phyloP scores from a whole-genome alignment of 2,329 filamentous ascomycete genomes.

The Diaporthe vaccinii region DNA sequence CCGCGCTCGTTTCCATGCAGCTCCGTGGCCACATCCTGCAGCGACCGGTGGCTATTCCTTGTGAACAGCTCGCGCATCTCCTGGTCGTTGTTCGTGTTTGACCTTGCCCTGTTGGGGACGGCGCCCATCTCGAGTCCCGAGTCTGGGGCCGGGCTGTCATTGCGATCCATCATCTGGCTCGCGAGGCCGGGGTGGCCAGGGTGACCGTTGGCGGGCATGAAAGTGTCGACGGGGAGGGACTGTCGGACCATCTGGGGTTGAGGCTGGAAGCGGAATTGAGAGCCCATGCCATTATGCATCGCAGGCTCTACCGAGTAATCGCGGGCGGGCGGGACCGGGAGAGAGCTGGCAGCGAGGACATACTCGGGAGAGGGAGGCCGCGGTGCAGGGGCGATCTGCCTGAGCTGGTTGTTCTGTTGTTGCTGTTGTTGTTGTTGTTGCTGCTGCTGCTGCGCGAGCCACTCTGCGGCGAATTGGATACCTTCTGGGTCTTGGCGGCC shows the following conservation, averaged over 20 bases:
- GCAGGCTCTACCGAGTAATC: constrained; percentile 64
- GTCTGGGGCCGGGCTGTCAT: constrained; percentile 70
- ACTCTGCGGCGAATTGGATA: constrained; percentile 60
- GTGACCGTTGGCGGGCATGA: constrained; percentile 48
- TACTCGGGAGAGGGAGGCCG: constrained; percentile 69
- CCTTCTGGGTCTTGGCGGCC: constrained; percentile 59
- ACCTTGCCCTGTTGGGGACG: constrained; percentile 71
- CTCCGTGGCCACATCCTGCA: constrained; percentile 81
- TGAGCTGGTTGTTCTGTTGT: constrained; percentile 54
- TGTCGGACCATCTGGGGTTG: constrained; percentile 58
- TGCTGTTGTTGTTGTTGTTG: constrained; percentile 44
- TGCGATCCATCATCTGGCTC: constrained; percentile 71
- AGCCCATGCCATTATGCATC: constrained; percentile 60
- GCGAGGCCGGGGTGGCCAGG: constrained; percentile 34
- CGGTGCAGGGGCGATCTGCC: constrained; percentile 56
- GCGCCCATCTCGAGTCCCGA: constrained; percentile 60
- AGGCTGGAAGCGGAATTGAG: constrained; percentile 53
- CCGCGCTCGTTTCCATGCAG: constrained; percentile 84
- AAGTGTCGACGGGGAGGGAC: constrained; percentile 68
- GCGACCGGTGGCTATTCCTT: constrained; percentile 75
- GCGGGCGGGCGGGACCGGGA: constrained; percentile 61
- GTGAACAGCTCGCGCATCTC: constrained; percentile 83
- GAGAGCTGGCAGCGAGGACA: constrained; percentile 63
- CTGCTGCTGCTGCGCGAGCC: constrained; percentile 55
- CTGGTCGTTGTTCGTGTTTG: constrained; percentile 83